Evolutionary conservation across 108 stramenopile species (phyloP), one percentile per base, ranked within the genome.

Genomic region (Nitzschia palea): DNA sequence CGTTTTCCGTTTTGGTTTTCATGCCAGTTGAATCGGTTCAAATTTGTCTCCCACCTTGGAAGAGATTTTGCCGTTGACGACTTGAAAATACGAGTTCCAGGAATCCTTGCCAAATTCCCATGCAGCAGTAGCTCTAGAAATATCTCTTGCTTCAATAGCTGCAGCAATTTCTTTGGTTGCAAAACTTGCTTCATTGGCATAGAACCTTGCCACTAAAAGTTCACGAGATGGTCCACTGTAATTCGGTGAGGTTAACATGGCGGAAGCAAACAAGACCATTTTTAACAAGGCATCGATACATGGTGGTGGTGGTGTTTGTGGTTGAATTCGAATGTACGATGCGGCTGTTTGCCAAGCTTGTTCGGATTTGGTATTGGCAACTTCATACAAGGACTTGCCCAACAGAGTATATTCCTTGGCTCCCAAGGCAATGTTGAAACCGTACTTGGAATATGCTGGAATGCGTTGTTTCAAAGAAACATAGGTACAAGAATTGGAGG

Each of bases 31-130:
- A 18, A 87, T 81, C 12, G 59, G 44, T 10, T 77, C 79, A 58
- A 89, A 80, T 52, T 86, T 86, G 33, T 86, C 88, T 2, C 88
- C 88, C 1, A 86, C 84, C 65, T 89, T 89, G 12, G 78, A 66
- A 30, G 69, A 55, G 74, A 89, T 85, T 9, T 53, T 48, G 48
- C 72, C 68, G 63, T 89, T 89, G 33, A 89, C 78, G 34, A 86
- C 76, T 30, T 77, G 76, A 50, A 83, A 79, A 28, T 86, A 89
- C 14, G 78, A 80, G 70, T 89, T 89, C 74, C 74, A 89, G 18
- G 77, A 81, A 78, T 89, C 85, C 33, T 60, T 73, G 30, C 88
- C 88, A 76, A 83, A 86, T 26, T 85, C 81, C 85, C 83, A 89
- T 35, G 86, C 86, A 17, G 48, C 77, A 26, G 76, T 27, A 1